phyloP scores from a whole-genome alignment of 2,329 filamentous ascomycete genomes.

The Plectosphaerella sp. region DNA sequence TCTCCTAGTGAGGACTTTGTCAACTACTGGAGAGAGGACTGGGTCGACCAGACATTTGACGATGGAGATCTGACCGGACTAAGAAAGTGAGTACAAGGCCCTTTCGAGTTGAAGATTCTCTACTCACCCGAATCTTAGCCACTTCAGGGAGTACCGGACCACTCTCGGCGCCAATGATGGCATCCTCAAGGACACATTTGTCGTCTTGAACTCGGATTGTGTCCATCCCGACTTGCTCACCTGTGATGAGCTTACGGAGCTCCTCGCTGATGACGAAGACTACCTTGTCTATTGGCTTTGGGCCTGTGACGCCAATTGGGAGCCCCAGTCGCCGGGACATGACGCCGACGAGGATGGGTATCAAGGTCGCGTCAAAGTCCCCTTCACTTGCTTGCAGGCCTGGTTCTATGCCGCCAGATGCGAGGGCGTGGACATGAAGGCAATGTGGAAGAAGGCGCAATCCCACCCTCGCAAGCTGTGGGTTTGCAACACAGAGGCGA shows the following conservation, averaged over 20 bases:
- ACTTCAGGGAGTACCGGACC: constrained; percentile 12
- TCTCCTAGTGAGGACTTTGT: not conserved
- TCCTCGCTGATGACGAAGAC: constrained; percentile 11
- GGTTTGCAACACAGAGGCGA: constrained; percentile 9
- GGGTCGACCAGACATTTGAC: constrained; percentile 2
- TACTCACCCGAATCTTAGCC: constrained; percentile 7
- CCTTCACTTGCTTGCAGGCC: constrained; percentile 4
- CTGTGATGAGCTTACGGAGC: constrained; percentile 8
- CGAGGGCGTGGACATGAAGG: constrained; percentile 10
- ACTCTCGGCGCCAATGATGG: constrained; percentile 7
- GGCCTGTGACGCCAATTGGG: constrained; percentile 16
- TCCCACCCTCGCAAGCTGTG: constrained; percentile 9
- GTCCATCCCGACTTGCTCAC: not conserved
- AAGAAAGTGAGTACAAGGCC: not conserved
- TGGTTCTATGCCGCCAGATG: constrained; percentile 16
- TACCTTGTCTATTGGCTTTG: constrained; percentile 7
- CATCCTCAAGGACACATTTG: constrained; percentile 10
- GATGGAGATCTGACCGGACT: constrained; percentile 8
- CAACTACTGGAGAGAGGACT: not conserved
- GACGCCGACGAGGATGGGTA: constrained; percentile 8
- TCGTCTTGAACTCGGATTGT: constrained; percentile 6
- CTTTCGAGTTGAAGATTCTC: not conserved
- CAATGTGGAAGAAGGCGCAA: constrained; percentile 15
- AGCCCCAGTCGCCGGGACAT: constrained; percentile 1
- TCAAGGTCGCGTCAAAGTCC: constrained; percentile 11